Evolutionary conservation across 108 stramenopile genomes (phyloP), one percentile per base, ranked within the genome.

Genomic region (Craspedostauros australis): DNA sequence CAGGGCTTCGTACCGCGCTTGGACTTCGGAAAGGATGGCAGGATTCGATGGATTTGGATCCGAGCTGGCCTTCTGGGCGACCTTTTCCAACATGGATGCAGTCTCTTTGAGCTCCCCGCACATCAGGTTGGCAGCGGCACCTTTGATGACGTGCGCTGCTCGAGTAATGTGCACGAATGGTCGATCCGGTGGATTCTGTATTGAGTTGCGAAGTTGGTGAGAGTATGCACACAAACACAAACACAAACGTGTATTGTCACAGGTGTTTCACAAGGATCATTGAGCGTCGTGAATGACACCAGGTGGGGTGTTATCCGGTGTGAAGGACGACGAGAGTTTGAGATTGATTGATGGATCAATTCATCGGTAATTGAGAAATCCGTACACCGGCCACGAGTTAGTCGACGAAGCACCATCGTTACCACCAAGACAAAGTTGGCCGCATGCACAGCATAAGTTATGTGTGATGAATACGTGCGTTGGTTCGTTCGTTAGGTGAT

Each of bases 51-150:
- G 52, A 49, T 59, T 49, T 3, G 46, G 5, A 42, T 55, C 66
- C 15, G 53, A 42, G 36, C 72, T 70, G 8, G 76, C 79, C 5
- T 6, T 39, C 3, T 62, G 51, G 19, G 88, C 79, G 11, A 66
- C 47, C 32, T 73, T 66, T 62, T 95, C 93, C 60, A 95, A 44
- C 43, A 61, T 57, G 39, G 74, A 64, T 18, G 93, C 65, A 30
- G 79, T 61, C 26, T 69, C 38, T 58, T 86, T 56, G 23, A 95
- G 65, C 47, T 88, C 67, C 42, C 69, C 54, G 66, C 94, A 95
- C 91, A 93, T 93, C 6, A 95, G 74, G 54, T 95, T 95, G 39
- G 89, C 83, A 5, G 91, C 80, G 9, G 94, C 94, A 20, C 94
- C 94, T 61, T 95, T 95, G 50, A 95, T 86, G 14, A 92, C 87